These are phyloP conservation scores for Boletus smithii DNA, from an alignment of 1,284 basidiomycete species.

Conservation along the genomic window DNA sequence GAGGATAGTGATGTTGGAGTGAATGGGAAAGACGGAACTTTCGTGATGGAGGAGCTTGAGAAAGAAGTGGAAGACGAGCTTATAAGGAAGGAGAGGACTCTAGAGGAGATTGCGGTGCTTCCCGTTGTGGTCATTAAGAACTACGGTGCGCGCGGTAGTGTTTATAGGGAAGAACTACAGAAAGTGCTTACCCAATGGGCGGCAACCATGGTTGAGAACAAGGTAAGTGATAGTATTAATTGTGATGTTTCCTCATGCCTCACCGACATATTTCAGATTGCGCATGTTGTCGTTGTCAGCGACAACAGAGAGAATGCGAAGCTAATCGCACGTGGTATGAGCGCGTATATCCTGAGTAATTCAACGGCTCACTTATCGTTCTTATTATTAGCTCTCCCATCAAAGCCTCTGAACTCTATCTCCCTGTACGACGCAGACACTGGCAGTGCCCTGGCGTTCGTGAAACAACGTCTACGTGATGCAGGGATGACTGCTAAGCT, in stretches of 20 bases:
- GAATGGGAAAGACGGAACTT: slow-evolving; percentile 13
- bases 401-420: slow-evolving; percentile 79
- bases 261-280: slow-evolving; percentile 46
- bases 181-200: slow-evolving; percentile 84
- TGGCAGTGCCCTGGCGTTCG: slow-evolving; percentile 74
- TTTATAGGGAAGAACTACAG: slow-evolving; percentile 71
- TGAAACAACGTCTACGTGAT: slow-evolving; percentile 76
- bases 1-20: slow-evolving; percentile 32
- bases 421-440: slow-evolving; percentile 84
- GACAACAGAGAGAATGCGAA: slow-evolving; percentile 90
- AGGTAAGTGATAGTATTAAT: slow-evolving; percentile 40
- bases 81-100: slow-evolving; percentile 33
- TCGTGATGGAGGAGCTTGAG: slow-evolving; percentile 20
- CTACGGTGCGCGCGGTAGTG: slow-evolving; percentile 63
- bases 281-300: slow-evolving; percentile 89
- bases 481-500: slow-evolving; percentile 51
- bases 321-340: slow-evolving; percentile 70
- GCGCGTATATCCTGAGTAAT: neutral
- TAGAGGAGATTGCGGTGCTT: slow-evolving; percentile 55
- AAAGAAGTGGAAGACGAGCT: slow-evolving; percentile 31
- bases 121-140: slow-evolving; percentile 87
- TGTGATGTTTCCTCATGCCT: neutral
- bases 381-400: slow-evolving; percentile 64
- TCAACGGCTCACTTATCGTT: neutral
- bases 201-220: slow-evolving; percentile 75